A percentile compares a stretch with the other conserved stretches of the same genome.
phyloP scores from a whole-genome alignment of 192 early-diverging fungal species.

The Backusella macrospora region DNA sequence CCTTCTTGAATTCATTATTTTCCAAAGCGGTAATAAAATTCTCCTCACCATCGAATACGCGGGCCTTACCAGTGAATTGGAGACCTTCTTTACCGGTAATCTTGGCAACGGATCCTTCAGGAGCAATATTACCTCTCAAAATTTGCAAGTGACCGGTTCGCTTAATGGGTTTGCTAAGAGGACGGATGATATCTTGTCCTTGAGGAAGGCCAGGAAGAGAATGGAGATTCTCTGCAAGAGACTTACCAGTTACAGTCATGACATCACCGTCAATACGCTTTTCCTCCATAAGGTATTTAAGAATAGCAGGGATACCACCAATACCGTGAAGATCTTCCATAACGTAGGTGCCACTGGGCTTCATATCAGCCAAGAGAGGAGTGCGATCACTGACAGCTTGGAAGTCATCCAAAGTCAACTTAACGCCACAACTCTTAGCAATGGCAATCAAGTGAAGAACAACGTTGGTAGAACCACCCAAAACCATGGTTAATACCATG shows the following conservation, averaged over 20 bases:
- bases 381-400: constrained; percentile 86
- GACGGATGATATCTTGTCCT: constrained; percentile 87
- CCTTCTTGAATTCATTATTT: constrained; percentile 85
- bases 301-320: constrained; percentile 93
- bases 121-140: constrained; percentile 91
- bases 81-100: constrained; percentile 99
- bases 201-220: constrained; percentile 72
- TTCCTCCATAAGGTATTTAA: constrained; percentile 91
- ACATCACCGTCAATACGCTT: constrained; percentile 85
- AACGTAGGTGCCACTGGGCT: constrained; percentile 97
- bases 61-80: constrained; percentile 83
- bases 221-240: constrained; percentile 90
- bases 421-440: constrained; percentile 81
- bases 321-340: constrained; percentile 95
- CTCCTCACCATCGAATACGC: constrained; percentile 91
- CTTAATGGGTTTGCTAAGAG: constrained; percentile 90
- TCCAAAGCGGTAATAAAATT: constrained; percentile 91
- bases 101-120: constrained; percentile 96
- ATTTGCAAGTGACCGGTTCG: constrained; percentile 93
- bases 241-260: constrained; percentile 98
- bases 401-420: constrained; percentile 93
- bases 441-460: constrained; percentile 92
- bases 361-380: constrained; percentile 97
- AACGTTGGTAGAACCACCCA: constrained; percentile 96
- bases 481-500: constrained; percentile 88